Evolutionary conservation across 768 basidiomycete species (phyloP).

Genomic region (Suillus plorans): DNA sequence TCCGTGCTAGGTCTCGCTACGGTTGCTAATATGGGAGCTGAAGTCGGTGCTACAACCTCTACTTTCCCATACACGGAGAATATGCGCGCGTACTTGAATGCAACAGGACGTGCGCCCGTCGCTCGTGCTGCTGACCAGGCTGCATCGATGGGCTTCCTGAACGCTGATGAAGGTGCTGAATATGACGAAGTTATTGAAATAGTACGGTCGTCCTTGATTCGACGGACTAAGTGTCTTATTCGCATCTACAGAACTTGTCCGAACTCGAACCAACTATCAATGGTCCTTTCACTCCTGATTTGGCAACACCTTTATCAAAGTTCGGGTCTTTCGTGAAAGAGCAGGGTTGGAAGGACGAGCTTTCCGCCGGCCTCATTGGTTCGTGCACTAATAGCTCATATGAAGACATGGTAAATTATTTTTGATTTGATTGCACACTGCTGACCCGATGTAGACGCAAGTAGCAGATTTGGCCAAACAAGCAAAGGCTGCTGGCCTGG

Average conservation of each 20-base stretch:
- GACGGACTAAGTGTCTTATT: conserved; percentile 3
- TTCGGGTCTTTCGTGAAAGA: conserved; percentile 79
- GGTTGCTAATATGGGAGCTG: conserved; percentile 98
- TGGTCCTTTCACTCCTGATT: conserved; percentile 96
- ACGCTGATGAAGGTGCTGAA: conserved; percentile 82
- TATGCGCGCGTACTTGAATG: conserved; percentile 88
- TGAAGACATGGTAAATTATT: conserved; percentile 75
- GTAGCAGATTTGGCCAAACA: conserved; percentile 91
- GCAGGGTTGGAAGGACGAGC: conserved; percentile 91
- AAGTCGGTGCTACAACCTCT: conserved; percentile 99
- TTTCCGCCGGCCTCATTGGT: conserved; percentile 91
- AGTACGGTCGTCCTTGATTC: conserved; percentile 43
- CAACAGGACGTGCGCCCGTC: conserved; percentile 85
- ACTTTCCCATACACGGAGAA: conserved; percentile 93
- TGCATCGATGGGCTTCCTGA: conserved; percentile 72
- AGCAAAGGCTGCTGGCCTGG: conserved; percentile 81
- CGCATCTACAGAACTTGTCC: conserved; percentile 66
- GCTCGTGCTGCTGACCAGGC: conserved; percentile 87
- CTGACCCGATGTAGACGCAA: conserved; percentile 58
- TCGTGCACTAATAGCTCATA: conserved; percentile 99
- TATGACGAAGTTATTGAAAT: conserved; percentile 96
- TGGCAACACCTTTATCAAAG: conserved; percentile 90
- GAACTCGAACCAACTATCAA: conserved; percentile 91
- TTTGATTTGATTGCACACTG: not conserved
- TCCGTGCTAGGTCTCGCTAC: conserved; percentile 73